Evolutionary conservation across 257 asterid genomes (phyloP).

Genomic region (Lycium barbarum): DNA sequence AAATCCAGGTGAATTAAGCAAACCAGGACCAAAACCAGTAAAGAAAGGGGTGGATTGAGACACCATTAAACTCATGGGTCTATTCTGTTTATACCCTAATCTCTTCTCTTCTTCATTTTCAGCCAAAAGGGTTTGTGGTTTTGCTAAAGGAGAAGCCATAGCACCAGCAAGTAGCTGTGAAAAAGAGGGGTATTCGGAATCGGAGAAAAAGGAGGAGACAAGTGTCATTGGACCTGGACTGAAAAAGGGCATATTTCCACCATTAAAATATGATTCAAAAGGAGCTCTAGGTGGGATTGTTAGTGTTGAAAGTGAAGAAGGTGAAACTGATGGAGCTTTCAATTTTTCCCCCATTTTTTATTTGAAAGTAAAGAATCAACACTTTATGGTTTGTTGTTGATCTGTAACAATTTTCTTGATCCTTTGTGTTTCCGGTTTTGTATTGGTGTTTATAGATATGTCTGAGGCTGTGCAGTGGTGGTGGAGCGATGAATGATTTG

Average conservation of each 20-base stretch:
- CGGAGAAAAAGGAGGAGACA: conserved; percentile 62
- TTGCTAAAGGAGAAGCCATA: conserved; percentile 76
- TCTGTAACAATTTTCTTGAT: background rate
- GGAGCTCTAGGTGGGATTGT: conserved; percentile 49
- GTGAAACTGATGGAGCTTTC: conserved; percentile 28
- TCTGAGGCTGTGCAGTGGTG: background rate
- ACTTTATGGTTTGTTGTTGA: background rate
- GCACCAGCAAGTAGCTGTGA: conserved; percentile 94
- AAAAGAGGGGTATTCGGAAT: conserved; percentile 64
- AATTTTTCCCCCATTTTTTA: conserved; percentile 13
- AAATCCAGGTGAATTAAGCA: conserved; percentile 86
- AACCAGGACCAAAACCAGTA: conserved; percentile 71
- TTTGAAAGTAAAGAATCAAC: background rate
- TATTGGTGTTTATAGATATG: background rate
- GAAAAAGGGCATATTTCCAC: conserved; percentile 42
- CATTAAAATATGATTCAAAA: conserved; percentile 38
- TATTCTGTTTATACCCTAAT: conserved; percentile 72
- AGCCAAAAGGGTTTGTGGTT: conserved; percentile 23
- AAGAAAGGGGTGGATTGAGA: conserved; percentile 64
- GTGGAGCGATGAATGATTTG: conserved; percentile 4
- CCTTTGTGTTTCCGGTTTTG: background rate
- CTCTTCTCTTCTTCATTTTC: background rate
- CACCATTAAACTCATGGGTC: conserved; percentile 81
- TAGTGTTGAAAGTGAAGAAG: conserved; percentile 36
- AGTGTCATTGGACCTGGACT: conserved; percentile 56